phyloP scores from a whole-genome alignment of 192 early-diverging fungal genomes.

The Umbelopsis vinacea region DNA sequence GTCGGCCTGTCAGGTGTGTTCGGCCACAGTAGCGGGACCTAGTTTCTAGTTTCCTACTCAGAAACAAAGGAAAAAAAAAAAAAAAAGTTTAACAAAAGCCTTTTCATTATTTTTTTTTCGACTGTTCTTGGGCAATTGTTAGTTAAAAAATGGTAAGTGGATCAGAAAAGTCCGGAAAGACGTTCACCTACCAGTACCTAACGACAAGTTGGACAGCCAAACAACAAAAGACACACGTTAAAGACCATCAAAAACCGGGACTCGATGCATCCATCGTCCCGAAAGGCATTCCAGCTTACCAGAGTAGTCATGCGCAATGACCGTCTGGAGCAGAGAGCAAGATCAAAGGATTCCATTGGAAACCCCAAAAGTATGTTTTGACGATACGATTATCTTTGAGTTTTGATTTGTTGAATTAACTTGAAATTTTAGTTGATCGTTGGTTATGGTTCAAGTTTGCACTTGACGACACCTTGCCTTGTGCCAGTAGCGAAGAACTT shows the following conservation, averaged over 20 bases:
- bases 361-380: constrained; percentile 38
- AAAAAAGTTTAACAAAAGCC: background rate
- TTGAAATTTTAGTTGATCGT: constrained; percentile 41
- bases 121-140: background rate
- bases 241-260: constrained; percentile 63
- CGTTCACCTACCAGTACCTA: background rate
- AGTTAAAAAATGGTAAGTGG: background rate
- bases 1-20: background rate
- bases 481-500: constrained; percentile 40
- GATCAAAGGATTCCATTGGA: constrained; percentile 30
- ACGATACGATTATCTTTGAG: background rate
- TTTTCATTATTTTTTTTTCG: background rate
- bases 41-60: background rate
- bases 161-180: background rate
- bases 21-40: background rate
- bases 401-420: background rate
- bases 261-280: constrained; percentile 57
- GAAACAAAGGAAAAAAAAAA: background rate
- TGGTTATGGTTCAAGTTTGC: constrained; percentile 60
- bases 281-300: constrained; percentile 58
- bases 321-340: constrained; percentile 42
- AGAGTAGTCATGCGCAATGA: constrained; percentile 55
- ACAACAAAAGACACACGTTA: constrained; percentile 58
- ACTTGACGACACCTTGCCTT: constrained; percentile 45
- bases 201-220: constrained; percentile 30